phyloP scores from a whole-genome alignment of 768 basidiomycete species.

The Agrocybe pediades region DNA sequence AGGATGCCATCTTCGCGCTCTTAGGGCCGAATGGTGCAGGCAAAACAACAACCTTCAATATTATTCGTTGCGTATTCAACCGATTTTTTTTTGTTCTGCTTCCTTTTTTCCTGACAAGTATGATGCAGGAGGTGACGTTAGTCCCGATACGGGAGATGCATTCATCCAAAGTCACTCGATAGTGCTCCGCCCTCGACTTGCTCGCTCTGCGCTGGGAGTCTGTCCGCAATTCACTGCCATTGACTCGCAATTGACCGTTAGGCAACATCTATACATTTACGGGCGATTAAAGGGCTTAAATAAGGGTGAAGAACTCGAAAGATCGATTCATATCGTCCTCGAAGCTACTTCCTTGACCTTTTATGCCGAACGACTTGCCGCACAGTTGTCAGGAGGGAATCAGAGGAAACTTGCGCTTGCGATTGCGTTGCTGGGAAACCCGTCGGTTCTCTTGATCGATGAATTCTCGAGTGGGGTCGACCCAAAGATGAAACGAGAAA shows the following conservation, averaged over 20 bases:
- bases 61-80: constrained; percentile 60
- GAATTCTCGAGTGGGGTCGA: constrained; percentile 85
- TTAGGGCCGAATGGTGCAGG: constrained; percentile 85
- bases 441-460: constrained; percentile 76
- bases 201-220: constrained; percentile 73
- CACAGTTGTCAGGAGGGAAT: constrained; percentile 77
- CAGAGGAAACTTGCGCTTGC: constrained; percentile 76
- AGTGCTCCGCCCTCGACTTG: constrained; percentile 56
- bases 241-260: constrained; percentile 74
- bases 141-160: constrained; percentile 70
- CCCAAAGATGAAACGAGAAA: constrained; percentile 80
- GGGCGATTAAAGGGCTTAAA: constrained; percentile 76
- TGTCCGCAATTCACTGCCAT: constrained; percentile 88
- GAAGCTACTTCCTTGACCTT: constrained; percentile 53
- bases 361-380: constrained; percentile 75
- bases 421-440: constrained; percentile 76
- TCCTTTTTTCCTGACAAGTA: neutral
- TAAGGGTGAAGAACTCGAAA: constrained; percentile 46
- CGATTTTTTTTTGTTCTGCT: neutral
- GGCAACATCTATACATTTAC: constrained; percentile 74
- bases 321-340: constrained; percentile 59
- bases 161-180: constrained; percentile 68
- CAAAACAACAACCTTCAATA: constrained; percentile 80
- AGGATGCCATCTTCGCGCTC: constrained; percentile 66
- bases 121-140: constrained; percentile 61